phyloP scores from a whole-genome alignment of 1,139 yeast species.

The Wickerhamiella infanticola region DNA sequence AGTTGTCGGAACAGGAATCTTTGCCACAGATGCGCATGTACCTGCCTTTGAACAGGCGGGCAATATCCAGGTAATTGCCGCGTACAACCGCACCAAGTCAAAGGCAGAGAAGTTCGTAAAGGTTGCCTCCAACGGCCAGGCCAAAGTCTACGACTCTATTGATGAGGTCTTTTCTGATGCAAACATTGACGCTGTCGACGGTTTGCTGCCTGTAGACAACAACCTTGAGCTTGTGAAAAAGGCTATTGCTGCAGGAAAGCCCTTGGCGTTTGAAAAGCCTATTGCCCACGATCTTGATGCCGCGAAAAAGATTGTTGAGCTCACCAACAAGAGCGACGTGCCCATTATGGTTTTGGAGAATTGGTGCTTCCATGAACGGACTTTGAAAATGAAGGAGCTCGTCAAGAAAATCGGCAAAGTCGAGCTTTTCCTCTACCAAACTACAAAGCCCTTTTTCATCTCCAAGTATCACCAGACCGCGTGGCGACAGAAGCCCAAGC shows the following conservation, averaged over 20 bases:
- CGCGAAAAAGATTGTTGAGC: conserved; percentile 59
- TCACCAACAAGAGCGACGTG: conserved; percentile 40
- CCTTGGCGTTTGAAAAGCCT: conserved; percentile 75
- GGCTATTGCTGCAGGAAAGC: conserved; percentile 57
- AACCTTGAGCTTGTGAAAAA: conserved; percentile 49
- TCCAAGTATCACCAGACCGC: conserved; percentile 45
- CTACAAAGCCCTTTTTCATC: conserved; percentile 65
- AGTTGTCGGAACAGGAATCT: conserved; percentile 80
- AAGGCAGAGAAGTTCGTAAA: conserved; percentile 58
- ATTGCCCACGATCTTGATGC: conserved; percentile 72
- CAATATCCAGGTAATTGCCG: conserved; percentile 36
- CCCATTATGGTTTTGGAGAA: conserved; percentile 75
- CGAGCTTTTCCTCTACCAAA: conserved; percentile 58
- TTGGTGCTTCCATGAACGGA: conserved; percentile 56
- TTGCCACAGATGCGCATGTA: conserved; percentile 69
- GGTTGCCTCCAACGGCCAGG: conserved; percentile 19
- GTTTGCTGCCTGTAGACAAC: conserved; percentile 69
- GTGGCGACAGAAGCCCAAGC: conserved; percentile 85
- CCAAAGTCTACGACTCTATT: conserved; percentile 44
- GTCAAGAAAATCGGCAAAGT: conserved; percentile 61
- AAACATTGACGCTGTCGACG: conserved; percentile 61
- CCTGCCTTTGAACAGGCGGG: conserved; percentile 46
- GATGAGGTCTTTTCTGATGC: conserved; percentile 52
- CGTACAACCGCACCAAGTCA: conserved; percentile 64
- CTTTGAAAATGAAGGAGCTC: conserved; percentile 36